phyloP scores from a whole-genome alignment of 371 early-diverging fungal genomes.

The Massospora cicadina region DNA sequence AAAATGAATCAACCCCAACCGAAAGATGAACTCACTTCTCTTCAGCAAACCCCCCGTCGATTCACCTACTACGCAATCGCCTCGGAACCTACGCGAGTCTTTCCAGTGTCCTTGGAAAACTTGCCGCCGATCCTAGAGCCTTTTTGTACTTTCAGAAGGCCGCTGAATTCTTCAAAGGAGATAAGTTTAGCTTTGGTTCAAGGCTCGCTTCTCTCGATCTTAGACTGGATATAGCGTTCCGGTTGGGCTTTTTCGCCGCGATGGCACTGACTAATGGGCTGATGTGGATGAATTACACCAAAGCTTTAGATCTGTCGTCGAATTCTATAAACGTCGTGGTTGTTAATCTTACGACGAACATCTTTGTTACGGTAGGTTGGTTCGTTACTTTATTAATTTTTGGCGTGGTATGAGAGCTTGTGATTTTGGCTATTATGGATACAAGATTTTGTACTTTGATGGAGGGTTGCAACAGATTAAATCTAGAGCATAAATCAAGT shows the following conservation, averaged over 20 bases:
- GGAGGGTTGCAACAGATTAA: too few species aligned
- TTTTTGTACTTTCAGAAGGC: background rate
- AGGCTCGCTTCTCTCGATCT: background rate
- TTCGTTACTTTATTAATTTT: background rate
- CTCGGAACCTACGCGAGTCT: constrained; percentile 1
- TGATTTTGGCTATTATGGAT: too few species aligned
- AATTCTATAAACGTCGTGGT: background rate
- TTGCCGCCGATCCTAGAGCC: background rate
- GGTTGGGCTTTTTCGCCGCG: background rate
- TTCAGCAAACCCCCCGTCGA: too few species aligned
- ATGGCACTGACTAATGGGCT: background rate
- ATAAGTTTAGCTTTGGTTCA: background rate
- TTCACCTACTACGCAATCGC: background rate
- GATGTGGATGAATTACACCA: constrained; percentile 5
- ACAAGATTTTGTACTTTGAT: too few species aligned
- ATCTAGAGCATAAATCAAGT: too few species aligned
- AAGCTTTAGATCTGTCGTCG: background rate
- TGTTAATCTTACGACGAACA: background rate
- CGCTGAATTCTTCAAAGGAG: background rate
- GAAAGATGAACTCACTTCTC: too few species aligned
- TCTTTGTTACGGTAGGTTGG: background rate
- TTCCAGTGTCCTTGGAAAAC: background rate
- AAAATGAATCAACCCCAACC: too few species aligned
- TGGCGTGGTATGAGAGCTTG: too few species aligned
- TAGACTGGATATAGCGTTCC: too few species aligned